Conservation (phyloP, 2,329 filamentous ascomycete genomes). For the Helminthosporium solani region DNA sequence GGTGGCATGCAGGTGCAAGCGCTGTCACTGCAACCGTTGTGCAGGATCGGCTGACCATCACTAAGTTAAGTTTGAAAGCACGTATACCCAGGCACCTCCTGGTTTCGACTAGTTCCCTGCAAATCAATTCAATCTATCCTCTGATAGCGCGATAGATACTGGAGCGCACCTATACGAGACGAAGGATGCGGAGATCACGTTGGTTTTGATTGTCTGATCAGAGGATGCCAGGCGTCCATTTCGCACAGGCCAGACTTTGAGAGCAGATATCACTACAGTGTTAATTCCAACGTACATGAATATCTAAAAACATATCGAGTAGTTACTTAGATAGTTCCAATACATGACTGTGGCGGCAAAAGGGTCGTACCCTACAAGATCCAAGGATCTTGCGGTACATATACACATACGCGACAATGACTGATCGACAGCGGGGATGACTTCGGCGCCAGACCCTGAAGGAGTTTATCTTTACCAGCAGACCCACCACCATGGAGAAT, state of each 20-base stretch:
- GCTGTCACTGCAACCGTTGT: not conserved
- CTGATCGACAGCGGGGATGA: not conserved
- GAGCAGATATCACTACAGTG: not conserved
- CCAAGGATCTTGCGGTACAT: too few species aligned
- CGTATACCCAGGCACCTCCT: constrained; percentile 34
- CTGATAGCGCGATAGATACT: constrained; percentile 32
- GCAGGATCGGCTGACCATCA: constrained; percentile 23
- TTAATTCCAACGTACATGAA: too few species aligned
- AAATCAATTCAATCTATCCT: constrained; percentile 31
- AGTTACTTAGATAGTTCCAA: too few species aligned
- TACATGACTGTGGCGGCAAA: too few species aligned
- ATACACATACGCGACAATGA: too few species aligned
- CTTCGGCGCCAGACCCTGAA: not conserved
- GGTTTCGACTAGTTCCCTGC: constrained; percentile 25
- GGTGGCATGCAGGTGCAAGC: constrained; percentile 7
- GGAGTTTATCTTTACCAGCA: not conserved
- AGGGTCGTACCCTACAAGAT: too few species aligned
- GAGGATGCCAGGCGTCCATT: too few species aligned
- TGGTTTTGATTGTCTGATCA: constrained; percentile 6
- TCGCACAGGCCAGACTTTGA: too few species aligned
- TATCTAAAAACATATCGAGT: too few species aligned
- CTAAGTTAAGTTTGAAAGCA: constrained; percentile 41
- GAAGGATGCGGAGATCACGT: constrained; percentile 2
- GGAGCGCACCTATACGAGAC: constrained; percentile 2
- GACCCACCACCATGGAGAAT: not conserved